A percentile compares a stretch with the other conserved stretches of the same genome.
Conservation (phyloP, 2,329 filamentous ascomycete genomes). For the Metarhizium humberi region DNA sequence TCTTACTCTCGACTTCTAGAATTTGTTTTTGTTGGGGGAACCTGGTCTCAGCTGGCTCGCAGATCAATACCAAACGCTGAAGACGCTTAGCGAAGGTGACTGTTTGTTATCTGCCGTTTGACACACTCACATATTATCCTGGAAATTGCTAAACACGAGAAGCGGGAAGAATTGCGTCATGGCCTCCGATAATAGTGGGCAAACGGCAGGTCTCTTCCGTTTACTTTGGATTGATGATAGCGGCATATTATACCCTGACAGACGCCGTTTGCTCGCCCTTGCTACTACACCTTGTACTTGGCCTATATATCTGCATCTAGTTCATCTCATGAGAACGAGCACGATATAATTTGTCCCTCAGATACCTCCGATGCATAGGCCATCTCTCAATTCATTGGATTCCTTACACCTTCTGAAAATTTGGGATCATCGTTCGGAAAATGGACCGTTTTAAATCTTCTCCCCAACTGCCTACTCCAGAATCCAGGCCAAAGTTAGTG, state of each 20-base stretch:
- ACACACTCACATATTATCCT: neutral
- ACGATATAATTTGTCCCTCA: neutral
- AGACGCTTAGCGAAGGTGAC: too few relatives aligned
- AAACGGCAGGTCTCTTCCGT: neutral
- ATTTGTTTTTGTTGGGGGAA: too few relatives aligned
- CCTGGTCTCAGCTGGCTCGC: too few relatives aligned
- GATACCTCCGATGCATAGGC: neutral
- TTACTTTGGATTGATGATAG: neutral
- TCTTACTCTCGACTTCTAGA: too few relatives aligned
- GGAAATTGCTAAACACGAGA: too few relatives aligned
- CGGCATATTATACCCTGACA: too few relatives aligned
- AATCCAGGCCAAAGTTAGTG: neutral
- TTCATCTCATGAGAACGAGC: neutral
- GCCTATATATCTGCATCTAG: neutral
- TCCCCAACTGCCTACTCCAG: neutral
- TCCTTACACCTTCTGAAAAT: too few relatives aligned
- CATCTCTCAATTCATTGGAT: too few relatives aligned
- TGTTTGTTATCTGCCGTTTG: too few relatives aligned
- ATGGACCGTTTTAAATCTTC: neutral
- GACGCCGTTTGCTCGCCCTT: neutral
- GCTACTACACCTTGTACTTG: neutral
- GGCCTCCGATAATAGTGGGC: neutral
- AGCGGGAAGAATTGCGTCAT: neutral
- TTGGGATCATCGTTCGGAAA: neutral
- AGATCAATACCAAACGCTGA: too few relatives aligned